Base-by-base conservation (phyloP, 1,284 basidiomycete genomes). In the Jaminaea rosea region DNA sequence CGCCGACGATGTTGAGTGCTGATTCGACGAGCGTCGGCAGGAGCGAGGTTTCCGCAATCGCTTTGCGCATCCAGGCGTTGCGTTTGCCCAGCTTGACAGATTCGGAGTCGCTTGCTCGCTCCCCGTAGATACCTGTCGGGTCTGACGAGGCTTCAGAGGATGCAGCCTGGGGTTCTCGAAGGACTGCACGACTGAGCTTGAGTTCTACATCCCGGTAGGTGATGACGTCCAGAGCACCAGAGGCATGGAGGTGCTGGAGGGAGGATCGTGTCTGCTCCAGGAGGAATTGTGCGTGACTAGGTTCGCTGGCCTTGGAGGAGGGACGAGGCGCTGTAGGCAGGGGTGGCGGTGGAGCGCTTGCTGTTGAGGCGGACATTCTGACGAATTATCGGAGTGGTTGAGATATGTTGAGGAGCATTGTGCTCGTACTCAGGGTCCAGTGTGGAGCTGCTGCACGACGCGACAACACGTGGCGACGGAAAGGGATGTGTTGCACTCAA, bases 81-180 rank as follows among this genome's bases (percentile, higher is more conserved):
- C 54, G 59, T 52, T 66, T 63, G 27, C 47, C 49, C 47, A 70
- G 68, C 58, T 68, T 68, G 53, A 65, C 62, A 53, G 65, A 59
- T 49, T 70, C 68, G n/a, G n/a, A n/a, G n/a, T n/a, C n/a, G n/a
- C n/a, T n/a, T n/a, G n/a, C n/a, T n/a, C n/a, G n/a, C n/a, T n/a
- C n/a, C n/a, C n/a, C n/a, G n/a, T n/a, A n/a, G n/a, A n/a, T n/a
- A n/a, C n/a, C n/a, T 21, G 57, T 55, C 53, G 67, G 53, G 45
- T 27, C 26, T 32, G 23, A 23, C 13, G 4, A 27, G 13, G 39
- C 31, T 42, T 27, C 46, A 8, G 8, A 8, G 29, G 8, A 8
- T 15, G 29, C 29, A 11, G 19, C 11, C 39, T 21, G 11, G 17
- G 47, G 15, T 26, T 51, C 49, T 24, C 34, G 17, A 19, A 47